Evolutionary conservation across 169 alveolate genomes (phyloP), one percentile per base, ranked within the genome.

Genomic region (Cryptosporidium tyzzeri): DNA sequence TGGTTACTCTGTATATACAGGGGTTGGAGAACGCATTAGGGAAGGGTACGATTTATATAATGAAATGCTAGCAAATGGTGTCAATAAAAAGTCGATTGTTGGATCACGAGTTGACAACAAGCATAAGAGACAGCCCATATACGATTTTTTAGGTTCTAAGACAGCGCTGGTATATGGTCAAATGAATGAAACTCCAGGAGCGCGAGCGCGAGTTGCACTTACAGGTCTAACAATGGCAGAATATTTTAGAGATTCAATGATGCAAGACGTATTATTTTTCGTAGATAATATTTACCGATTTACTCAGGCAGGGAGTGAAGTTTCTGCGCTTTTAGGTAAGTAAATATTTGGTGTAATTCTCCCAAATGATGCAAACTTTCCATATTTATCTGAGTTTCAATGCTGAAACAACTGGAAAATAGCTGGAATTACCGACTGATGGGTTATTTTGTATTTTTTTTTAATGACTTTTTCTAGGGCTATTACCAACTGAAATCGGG

Each of bases 141-240:
- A 80, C 26, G 97, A 94, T 91, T 94, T 95, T 93, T 59, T 93
- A 31, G 98, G 98, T n/a, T 96, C 99, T 87, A 98, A 97, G 94
- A 99, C 99, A 9, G 98, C 99, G 62, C 95, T 97, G 84, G 99
- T 97, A 69, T 97, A 97, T 94, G 99, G 99, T 14, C 98, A 98
- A 95, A 97, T 97, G 99, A 98, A 98, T 94, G 99, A 97, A 92
- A 99, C 99, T 12, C 99, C 99, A 9, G 99, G 99, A 67, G 99
- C 99, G 45, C 97, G 99, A 61, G 99, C 99, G 31, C 95, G 99
- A 62, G 98, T 98, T 70, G 99, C 99, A 12, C 95, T 98, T 50
- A 97, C 99, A 48, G 99, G 99, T 31, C 93, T 98, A 45, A 95
- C 99, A 0, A 98, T 98, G 67, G 99, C 99, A 23, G 99, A 98